Percentiles rank a stretch among this genome's conserved stretches.
These are phyloP conservation scores for Sordaria brevicollis DNA, from an alignment of 495 filamentous ascomycete species.

Conservation along the genomic window DNA sequence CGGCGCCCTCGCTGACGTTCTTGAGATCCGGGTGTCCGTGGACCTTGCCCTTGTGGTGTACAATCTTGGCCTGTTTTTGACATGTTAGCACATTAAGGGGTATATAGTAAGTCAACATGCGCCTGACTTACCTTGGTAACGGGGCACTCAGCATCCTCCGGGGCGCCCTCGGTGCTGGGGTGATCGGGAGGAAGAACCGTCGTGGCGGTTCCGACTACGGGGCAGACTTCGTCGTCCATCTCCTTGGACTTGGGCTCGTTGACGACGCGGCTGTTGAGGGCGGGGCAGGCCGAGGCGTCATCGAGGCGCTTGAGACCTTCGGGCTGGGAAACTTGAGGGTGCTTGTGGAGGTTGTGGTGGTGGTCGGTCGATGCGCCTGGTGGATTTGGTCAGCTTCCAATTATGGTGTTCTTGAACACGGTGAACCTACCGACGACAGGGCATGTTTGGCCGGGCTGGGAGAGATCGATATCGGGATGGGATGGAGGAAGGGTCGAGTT, in stretches of 20 bases:
- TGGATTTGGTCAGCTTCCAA: no score
- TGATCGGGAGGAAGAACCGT: slow-evolving; percentile 36
- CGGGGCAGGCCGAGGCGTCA: slow-evolving; percentile 37
- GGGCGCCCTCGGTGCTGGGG: slow-evolving; percentile 28
- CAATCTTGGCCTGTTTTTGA: no score
- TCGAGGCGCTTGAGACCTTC: slow-evolving; percentile 12
- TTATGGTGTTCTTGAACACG: no score
- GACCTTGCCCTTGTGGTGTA: slow-evolving; percentile 37
- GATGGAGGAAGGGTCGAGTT: slow-evolving; percentile 32
- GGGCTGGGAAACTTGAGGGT: slow-evolving; percentile 27
- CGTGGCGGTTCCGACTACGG: slow-evolving; percentile 36
- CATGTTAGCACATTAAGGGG: no score
- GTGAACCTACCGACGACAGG: slow-evolving; percentile 36
- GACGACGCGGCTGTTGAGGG: slow-evolving; percentile 22
- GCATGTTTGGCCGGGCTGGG: slow-evolving; percentile 30
- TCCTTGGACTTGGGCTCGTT: slow-evolving; percentile 32
- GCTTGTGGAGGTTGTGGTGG: slow-evolving; percentile 33
- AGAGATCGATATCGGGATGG: slow-evolving; percentile 34
- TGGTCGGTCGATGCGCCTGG: slow-evolving; percentile 37
- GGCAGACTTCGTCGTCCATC: slow-evolving; percentile 38
- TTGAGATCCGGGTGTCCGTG: slow-evolving; percentile 26
- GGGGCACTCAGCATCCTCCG: slow-evolving; percentile 36
- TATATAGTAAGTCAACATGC: no score
- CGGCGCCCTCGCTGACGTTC: slow-evolving; percentile 16
- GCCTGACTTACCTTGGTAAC: slow-evolving; percentile 43